A percentile compares a stretch with the other conserved stretches of the same genome.
Conservation (phyloP, 331 rosid genomes). For the Phaseolus coccineus region DNA sequence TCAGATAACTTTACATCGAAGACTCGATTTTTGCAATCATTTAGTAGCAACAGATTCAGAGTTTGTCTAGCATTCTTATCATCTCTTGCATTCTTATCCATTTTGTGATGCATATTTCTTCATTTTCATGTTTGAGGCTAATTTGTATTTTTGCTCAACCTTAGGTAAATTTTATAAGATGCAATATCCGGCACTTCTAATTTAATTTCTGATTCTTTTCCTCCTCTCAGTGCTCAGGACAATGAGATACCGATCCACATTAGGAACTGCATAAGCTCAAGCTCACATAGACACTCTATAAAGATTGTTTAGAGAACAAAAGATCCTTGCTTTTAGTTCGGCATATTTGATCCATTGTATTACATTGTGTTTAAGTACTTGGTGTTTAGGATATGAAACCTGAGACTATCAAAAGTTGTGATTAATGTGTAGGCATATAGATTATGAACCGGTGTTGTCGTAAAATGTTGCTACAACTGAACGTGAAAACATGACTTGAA, state of each 20-base stretch:
- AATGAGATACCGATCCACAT: not conserved
- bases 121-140: not conserved
- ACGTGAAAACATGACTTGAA: too few relatives aligned
- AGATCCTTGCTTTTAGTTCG: not conserved
- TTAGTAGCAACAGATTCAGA: not conserved
- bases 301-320: not conserved
- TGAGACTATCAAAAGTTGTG: not conserved
- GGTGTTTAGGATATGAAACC: not conserved
- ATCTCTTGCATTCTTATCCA: not conserved
- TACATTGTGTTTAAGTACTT: not conserved
- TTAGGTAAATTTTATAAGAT: not conserved
- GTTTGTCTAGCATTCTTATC: not conserved
- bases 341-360: not conserved
- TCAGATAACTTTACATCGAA: not conserved
- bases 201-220: slow-evolving; percentile 1
- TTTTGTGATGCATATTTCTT: not conserved
- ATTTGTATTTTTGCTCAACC: not conserved
- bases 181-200: not conserved
- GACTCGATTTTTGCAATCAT: not conserved
- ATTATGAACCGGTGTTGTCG: too few relatives aligned
- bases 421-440: too few relatives aligned
- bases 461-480: too few relatives aligned
- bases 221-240: not conserved
- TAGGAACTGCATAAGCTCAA: not conserved
- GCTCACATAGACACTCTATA: not conserved